Evolutionary conservation across 2,329 filamentous ascomycete genomes (phyloP), one percentile per base, ranked within the genome.

Genomic region (Phyllosticta paracitricarpa): DNA sequence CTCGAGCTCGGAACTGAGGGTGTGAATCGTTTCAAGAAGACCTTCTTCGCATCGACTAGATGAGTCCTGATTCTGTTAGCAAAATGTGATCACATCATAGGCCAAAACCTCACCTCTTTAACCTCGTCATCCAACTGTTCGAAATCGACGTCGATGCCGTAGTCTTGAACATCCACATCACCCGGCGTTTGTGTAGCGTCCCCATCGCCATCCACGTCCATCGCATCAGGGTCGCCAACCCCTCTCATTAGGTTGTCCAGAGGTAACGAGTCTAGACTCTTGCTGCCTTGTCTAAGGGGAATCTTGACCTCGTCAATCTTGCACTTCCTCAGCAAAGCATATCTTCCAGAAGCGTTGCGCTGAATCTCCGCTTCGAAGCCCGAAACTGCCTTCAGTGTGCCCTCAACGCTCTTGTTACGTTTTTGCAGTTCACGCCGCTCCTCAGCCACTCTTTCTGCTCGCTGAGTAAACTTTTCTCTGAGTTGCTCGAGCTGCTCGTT

Each of bases 261-360:
- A 2, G 94, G 94, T 58, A 99, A 81, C 65, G 87, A 84, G 68
- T 96, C 91, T 25, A 99, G 80, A 6, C 79, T 77, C 35, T 78
- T 79, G 2, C 91, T 96, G 25, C 86, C 87, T 61, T 85, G 78
- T 2, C 81, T 78, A 24, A 99, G 81, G 2, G 94, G 94, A 62
- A 99, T 82, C 64, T 88, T 85, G 66, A 97, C 89, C 70, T 97
- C 92, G 71, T 97, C 93, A 55, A 99, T 85, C 71, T 95, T 93
- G 79, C 93, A 97, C 64, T 90, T 86, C 70, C 91, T 86, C 58
- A 99, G 82, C 55, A 96, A 78, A 54, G 86, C 86, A 71, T 96
- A 96, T 71, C 94, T 89, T 68, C 84, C 86, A 0, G 91, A 87
- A 62, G 88, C 89, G 69, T 91, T 91, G 68, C 89, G 89, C 73